Base-by-base conservation (phyloP, 148 eudicot species). In the Salicornia ramosissima region DNA sequence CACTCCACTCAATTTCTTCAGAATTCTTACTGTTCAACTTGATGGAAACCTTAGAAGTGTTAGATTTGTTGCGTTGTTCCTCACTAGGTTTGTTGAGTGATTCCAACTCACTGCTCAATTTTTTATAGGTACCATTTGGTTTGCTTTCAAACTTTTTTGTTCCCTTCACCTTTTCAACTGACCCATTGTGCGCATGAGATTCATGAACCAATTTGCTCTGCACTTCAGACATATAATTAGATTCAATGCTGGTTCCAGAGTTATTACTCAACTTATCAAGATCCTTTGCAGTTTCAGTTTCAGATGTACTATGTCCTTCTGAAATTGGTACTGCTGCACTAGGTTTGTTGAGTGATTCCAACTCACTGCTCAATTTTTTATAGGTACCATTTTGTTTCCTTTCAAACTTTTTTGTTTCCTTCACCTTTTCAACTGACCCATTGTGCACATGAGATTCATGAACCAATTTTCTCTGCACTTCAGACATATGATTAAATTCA, bases 1-100 rank as follows among this genome's bases (percentile, higher is more conserved):
- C 88, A 76, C 69, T 78, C 83, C 80, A 67, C 36, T 84, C 92
- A 76, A 73, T 63, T 24, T 76, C 85, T 47, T 66, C 80, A 62
- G 80, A 76, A 73, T 75, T 70, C 33, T 71, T 79, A 39, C 36
- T 51, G 16, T 31, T 77, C 42, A 73, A 56, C 76, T 76, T 82
- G 54, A 22, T 69, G 59, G 74, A 80, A 55, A 54, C 62, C 74
- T 74, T 80, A 63, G 77, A 57, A 67, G 78, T 71, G 67, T 70
- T 79, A 65, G 69, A 76, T 73, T 74, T 84, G 30, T 70, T 77
- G 72, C 67, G 80, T 18, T 74, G 58, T 72, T 84, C 92, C 69
- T 88, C 80, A 74, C 80, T 81, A 47, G 86, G 71, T 74, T 83
- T 85, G 72, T 72, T 79, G 68, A 65, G 71, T 36, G 65, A 67